Percentiles rank a stretch among this genome's conserved stretches.
Conservation (phyloP, 2,329 filamentous ascomycete genomes). For the Exophiala spinifera region DNA sequence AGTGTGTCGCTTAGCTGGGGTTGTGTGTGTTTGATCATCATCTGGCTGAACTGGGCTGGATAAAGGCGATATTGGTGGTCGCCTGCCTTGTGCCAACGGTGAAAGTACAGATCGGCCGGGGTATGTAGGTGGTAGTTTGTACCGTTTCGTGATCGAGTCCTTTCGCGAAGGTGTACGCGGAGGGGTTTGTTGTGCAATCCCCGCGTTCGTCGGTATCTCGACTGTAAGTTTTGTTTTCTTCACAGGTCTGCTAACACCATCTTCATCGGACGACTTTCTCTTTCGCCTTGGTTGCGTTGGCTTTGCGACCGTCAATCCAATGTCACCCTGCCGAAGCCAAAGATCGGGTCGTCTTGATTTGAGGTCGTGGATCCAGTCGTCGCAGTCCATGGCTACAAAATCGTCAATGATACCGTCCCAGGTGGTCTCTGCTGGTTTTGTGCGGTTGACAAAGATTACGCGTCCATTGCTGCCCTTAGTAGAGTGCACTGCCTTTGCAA, state of each 20-base stretch:
- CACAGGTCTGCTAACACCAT: slow-evolving; percentile 4
- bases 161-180: slow-evolving; percentile 9
- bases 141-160: not conserved
- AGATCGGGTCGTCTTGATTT: slow-evolving; percentile 57
- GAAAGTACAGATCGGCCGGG: slow-evolving; percentile 17
- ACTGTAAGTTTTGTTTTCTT: slow-evolving; percentile 24
- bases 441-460: slow-evolving; percentile 71
- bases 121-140: slow-evolving; percentile 5
- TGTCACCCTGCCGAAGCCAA: slow-evolving; percentile 45
- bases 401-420: slow-evolving; percentile 73
- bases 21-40: not conserved
- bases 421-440: slow-evolving; percentile 66
- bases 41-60: slow-evolving; percentile 16
- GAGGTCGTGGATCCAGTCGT: slow-evolving; percentile 67
- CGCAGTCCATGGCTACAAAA: slow-evolving; percentile 72
- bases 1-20: not conserved
- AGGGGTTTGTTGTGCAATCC: not conserved
- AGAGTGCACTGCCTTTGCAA: slow-evolving; percentile 65
- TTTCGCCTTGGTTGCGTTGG: slow-evolving; percentile 22
- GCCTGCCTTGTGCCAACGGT: slow-evolving; percentile 19
- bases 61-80: slow-evolving; percentile 20
- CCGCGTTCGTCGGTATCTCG: slow-evolving; percentile 3
- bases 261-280: slow-evolving; percentile 22
- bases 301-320: slow-evolving; percentile 30
- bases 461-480: slow-evolving; percentile 57